Evolutionary conservation across 371 early-diverging fungal species (phyloP), one percentile per base, ranked within the genome.

Genomic region (Actinomortierella ambigua): DNA sequence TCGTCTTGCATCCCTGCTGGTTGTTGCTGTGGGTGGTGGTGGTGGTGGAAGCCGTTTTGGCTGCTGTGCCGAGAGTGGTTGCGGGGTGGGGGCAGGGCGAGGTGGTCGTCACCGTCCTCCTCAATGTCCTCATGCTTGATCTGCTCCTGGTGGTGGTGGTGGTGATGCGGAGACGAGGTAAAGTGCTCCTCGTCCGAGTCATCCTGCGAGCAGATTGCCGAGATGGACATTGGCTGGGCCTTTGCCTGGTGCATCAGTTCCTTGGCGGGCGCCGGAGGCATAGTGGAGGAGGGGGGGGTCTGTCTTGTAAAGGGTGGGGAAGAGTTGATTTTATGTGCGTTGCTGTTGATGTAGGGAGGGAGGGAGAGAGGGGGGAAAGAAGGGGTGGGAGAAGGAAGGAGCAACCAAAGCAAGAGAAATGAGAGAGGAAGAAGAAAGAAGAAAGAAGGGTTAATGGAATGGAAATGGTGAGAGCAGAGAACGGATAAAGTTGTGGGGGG

Each of bases 141-240:
- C 34, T 11, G 34, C 11, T 34, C 34, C 4, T n/a, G n/a, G n/a
- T n/a, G n/a, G n/a, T n/a, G n/a, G n/a, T n/a, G n/a, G n/a, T n/a
- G 51, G 14, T 64, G 54, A 2, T 61, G 69, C 40, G 55, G 61
- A 48, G 52, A 52, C 20, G 48, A 34, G 50, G 55, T 50, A n/a
- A 58, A 23, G 27, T 61, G 55, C 23, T 54, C 48, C 15, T 65
- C 65, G 2, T 57, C 46, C 34, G 65, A 61, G 53, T 61, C 56
- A 52, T 66, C 66, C 50, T 71, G 66, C 28, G 65, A 63, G 42
- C 73, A 71, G 23, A 71, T 53, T 47, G 62, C 56, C 18, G 73
- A 71, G 42, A 71, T 66, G 53, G 73, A 71, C 73, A 71, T 71
- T 40, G 66, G 65, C 59, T 70, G 67, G 14, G 71, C 66, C 53